A percentile compares a stretch with the other conserved stretches of the same genome.
Conservation (phyloP, 2,329 filamentous ascomycete genomes). For the Chaetomium olivaceum region DNA sequence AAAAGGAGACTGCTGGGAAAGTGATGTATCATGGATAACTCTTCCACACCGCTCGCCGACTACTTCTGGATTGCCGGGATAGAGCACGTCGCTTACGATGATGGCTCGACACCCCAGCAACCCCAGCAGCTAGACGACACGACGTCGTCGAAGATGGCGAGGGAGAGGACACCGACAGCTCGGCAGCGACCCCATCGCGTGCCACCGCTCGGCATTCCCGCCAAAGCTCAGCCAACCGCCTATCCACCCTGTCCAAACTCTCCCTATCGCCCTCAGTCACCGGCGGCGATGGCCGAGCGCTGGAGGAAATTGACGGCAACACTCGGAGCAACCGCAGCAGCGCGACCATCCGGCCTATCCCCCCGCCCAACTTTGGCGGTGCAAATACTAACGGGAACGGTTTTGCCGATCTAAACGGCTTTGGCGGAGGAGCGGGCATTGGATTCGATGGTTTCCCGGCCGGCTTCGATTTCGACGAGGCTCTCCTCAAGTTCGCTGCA, state of each 20-base stretch:
- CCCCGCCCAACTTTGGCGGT: constrained; percentile 35
- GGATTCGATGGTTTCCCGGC: constrained; percentile 43
- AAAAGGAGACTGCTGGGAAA: constrained; percentile 9
- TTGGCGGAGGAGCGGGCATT: constrained; percentile 35
- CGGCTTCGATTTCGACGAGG: constrained; percentile 92
- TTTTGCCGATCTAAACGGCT: constrained; percentile 27
- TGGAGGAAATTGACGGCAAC: constrained; percentile 60
- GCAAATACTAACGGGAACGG: constrained; percentile 26
- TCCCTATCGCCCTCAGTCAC: constrained; percentile 36
- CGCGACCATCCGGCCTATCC: constrained; percentile 58
- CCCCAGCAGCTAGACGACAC: constrained; percentile 44
- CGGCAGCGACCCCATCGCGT: constrained; percentile 38
- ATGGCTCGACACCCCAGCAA: constrained; percentile 35
- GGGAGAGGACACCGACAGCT: constrained; percentile 43
- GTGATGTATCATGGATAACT: constrained; percentile 56
- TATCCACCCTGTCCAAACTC: constrained; percentile 51
- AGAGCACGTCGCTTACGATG: constrained; percentile 66
- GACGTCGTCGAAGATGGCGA: constrained; percentile 65
- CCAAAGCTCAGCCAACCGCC: constrained; percentile 59
- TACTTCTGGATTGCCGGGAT: constrained; percentile 77
- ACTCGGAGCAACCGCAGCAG: constrained; percentile 66
- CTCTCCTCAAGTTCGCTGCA: constrained; percentile 90
- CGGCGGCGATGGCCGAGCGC: constrained; percentile 47
- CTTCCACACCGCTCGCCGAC: constrained; percentile 67
- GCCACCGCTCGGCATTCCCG: constrained; percentile 58